Evolutionary conservation across 306 rosid genomes (phyloP), one percentile per base, ranked within the genome.

Genomic region (Castanea mollissima): DNA sequence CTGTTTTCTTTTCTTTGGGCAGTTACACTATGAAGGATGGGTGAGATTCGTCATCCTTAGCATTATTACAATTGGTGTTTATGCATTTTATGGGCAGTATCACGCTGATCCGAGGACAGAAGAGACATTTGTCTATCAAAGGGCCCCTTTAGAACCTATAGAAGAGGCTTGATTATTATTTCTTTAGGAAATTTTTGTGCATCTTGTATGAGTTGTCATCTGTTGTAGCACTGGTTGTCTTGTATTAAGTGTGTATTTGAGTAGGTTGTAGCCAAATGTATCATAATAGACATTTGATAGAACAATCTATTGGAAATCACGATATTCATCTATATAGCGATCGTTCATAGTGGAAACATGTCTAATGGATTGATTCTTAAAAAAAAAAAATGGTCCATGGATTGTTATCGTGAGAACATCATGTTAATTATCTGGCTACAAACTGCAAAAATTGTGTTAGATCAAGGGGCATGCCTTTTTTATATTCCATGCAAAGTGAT

Each of bases 11-110:
- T 74, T 57, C 27, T 58, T 73, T 87, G 64, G 78, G 75, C 96
- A 95, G 98, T 82, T 93, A 76, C 98, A 95, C 83, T 46, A 88
- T 23, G 98, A 93, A 91, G 98, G 98, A 64, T 90, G 98, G 99
- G 82, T 91, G 79, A 89, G 99, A 91, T 95, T 95, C 79, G 87
- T 93, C 71, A 73, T 93, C 79, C 88, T 95, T 51, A 73, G 90
- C 76, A 72, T 79, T 71, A 57, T 89, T 72, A 84, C 84, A 54
- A 68, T 95, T n/a, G 92, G 87, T 44, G 72, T 93, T 71, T 95
- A 95, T 80, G 98, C 96, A 77, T 82, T 89, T 77, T 93, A 95
- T 71, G 99, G 99, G 67, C 98, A 95, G 85, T 86, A 83, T 83
- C 98, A 95, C 78, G 99, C 96, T 23, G 85, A 90, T 81, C 96